Percentiles rank a stretch among this genome's conserved stretches.
phyloP scores from a whole-genome alignment of 768 basidiomycete species.

The Tulasnella sp. region DNA sequence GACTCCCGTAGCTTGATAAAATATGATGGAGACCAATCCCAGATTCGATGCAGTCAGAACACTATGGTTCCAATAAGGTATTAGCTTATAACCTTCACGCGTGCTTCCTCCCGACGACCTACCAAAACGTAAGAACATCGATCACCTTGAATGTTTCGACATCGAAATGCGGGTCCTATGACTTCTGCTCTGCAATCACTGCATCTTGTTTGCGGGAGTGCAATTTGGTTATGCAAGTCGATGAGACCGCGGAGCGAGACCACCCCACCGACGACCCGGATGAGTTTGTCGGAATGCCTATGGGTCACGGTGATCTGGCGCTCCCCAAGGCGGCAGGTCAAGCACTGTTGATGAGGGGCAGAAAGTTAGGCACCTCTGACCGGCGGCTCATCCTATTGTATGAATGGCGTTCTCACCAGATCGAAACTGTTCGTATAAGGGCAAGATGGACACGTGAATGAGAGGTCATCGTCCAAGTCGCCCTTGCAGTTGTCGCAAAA shows the following conservation, averaged over 20 bases:
- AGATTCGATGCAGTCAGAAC: background rate
- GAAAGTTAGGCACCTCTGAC: background rate
- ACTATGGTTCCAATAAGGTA: background rate
- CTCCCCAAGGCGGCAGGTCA: background rate
- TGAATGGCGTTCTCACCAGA: background rate
- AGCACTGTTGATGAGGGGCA: background rate
- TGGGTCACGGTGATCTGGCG: background rate
- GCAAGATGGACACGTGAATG: background rate
- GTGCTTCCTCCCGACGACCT: background rate
- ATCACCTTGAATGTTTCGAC: background rate
- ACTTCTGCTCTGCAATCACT: background rate
- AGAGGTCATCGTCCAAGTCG: background rate
- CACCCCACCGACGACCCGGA: background rate
- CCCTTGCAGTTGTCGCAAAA: background rate
- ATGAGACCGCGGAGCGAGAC: background rate
- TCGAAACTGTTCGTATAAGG: background rate
- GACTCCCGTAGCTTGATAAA: background rate
- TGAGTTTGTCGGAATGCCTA: background rate
- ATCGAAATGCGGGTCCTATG: background rate
- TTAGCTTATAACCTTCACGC: background rate
- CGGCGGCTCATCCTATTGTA: background rate
- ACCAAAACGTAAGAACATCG: background rate
- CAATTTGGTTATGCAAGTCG: background rate
- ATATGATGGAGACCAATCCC: background rate
- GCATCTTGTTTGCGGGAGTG: background rate